Percentiles rank a stretch among this genome's conserved stretches.
phyloP scores from a whole-genome alignment of 2,329 filamentous ascomycete genomes.

The Ophiostoma sp. region DNA sequence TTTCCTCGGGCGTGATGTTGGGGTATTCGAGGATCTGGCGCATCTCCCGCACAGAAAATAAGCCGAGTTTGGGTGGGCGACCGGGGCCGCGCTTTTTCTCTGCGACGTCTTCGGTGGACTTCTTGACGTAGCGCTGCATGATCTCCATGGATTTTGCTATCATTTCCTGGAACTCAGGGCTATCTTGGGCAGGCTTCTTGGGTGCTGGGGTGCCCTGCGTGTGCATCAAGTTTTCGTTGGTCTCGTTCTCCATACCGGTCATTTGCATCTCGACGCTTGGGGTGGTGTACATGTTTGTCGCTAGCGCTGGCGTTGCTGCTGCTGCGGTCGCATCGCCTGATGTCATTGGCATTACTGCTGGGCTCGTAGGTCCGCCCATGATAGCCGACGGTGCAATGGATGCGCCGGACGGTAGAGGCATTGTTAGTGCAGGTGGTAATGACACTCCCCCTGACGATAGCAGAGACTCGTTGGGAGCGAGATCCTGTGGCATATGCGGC shows the following conservation, averaged over 20 bases:
- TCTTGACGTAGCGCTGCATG: constrained; percentile 17
- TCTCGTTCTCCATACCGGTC: not conserved
- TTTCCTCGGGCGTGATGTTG: constrained; percentile 14
- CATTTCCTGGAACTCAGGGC: constrained; percentile 18
- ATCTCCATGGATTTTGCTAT: constrained; percentile 16
- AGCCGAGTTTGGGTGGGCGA: constrained; percentile 74
- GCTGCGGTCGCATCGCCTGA: not conserved
- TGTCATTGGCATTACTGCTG: not conserved
- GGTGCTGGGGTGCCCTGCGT: constrained; percentile 3
- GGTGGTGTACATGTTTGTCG: constrained; percentile 4
- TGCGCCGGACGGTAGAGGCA: constrained; percentile 26
- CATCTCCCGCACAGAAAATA: constrained; percentile 74
- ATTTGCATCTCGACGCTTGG: constrained; percentile 5
- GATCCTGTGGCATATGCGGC: not conserved
- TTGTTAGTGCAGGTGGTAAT: not conserved
- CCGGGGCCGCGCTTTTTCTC: constrained; percentile 70
- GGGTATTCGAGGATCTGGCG: constrained; percentile 43
- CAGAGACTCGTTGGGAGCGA: not conserved
- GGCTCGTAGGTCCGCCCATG: not conserved
- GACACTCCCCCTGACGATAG: not conserved
- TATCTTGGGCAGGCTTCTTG: constrained; percentile 8
- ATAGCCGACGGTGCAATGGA: constrained; percentile 8
- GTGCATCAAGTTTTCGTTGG: not conserved
- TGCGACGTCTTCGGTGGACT: constrained; percentile 29
- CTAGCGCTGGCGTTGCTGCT: not conserved